Percentiles rank a stretch among this genome's conserved stretches.
These are phyloP conservation scores for Eucalyptus tenuipes DNA, from an alignment of 345 rosid species.

Conservation along the genomic window DNA sequence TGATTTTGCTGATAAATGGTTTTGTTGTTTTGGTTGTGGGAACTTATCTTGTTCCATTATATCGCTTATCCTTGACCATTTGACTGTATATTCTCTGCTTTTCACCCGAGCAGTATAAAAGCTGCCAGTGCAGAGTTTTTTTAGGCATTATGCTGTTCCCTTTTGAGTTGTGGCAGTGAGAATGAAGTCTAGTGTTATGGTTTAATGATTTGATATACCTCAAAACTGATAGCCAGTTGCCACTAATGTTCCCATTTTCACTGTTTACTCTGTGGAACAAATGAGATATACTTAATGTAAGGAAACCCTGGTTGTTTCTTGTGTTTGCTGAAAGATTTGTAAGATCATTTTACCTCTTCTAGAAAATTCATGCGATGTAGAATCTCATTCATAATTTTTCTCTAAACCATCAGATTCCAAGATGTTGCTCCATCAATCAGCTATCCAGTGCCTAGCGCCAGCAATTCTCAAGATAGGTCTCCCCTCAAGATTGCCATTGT, in stretches of 20 bases:
- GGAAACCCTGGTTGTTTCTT: neutral
- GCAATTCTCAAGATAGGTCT: conserved; percentile 10
- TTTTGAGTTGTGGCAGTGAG: neutral
- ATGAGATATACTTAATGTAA: neutral
- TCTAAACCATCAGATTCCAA: conserved; percentile 13
- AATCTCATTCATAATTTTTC: neutral
- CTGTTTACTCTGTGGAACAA: neutral
- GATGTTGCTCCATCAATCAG: conserved; percentile 10
- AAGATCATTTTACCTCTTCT: neutral
- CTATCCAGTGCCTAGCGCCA: conserved; percentile 5
- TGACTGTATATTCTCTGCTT: neutral
- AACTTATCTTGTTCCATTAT: neutral
- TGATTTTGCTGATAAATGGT: neutral
- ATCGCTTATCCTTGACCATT: neutral
- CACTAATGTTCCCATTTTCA: neutral
- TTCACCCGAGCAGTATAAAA: neutral
- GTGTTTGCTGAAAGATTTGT: neutral
- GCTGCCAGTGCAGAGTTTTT: neutral
- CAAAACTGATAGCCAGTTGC: neutral
- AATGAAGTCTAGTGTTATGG: neutral
- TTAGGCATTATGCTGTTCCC: neutral
- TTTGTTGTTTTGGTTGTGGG: neutral
- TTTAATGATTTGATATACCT: neutral
- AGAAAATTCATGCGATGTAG: neutral
- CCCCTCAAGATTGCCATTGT: conserved; percentile 63